These are phyloP conservation scores for Trametes versicolor DNA, from an alignment of 1,284 basidiomycete genomes.

Conservation along the genomic window DNA sequence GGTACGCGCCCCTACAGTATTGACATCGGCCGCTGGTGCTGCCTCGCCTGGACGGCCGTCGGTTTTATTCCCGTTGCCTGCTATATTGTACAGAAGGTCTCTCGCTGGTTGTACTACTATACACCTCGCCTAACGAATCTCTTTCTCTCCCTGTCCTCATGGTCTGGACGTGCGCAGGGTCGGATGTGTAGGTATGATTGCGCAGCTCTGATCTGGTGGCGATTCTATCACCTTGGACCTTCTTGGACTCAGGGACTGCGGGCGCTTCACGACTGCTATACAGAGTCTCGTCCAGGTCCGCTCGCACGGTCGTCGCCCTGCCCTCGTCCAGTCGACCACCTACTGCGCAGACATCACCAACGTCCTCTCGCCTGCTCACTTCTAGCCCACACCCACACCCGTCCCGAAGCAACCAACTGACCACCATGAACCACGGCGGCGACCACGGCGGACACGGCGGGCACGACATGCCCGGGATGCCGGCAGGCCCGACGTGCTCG, in stretches of 20 bases:
- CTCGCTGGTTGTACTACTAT: constrained; percentile 26
- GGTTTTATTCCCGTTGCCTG: background rate
- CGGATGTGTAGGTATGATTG: background rate
- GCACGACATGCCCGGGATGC: constrained; percentile 56
- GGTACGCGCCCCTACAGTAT: background rate
- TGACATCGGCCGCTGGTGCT: background rate
- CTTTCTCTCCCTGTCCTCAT: background rate
- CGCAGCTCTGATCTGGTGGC: background rate
- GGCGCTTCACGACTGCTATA: constrained; percentile 1
- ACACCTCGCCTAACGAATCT: constrained; percentile 21
- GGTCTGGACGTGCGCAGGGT: too few relatives aligned
- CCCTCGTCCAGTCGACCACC: background rate
- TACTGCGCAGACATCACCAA: background rate
- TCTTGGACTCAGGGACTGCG: background rate
- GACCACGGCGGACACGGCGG: constrained; percentile 55
- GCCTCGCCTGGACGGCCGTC: background rate
- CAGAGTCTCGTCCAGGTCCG: constrained; percentile 9
- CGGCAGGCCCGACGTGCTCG: constrained; percentile 29
- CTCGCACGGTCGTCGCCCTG: constrained; percentile 16
- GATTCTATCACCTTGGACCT: background rate
- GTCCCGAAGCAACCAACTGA: background rate
- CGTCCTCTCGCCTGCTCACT: background rate
- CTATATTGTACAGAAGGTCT: constrained; percentile 25
- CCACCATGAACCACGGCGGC: constrained; percentile 55
- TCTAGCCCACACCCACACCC: background rate